Evolutionary conservation across 768 basidiomycete genomes (phyloP), one percentile per base, ranked within the genome.

Genomic region (Sporobolomyces phaffii): DNA sequence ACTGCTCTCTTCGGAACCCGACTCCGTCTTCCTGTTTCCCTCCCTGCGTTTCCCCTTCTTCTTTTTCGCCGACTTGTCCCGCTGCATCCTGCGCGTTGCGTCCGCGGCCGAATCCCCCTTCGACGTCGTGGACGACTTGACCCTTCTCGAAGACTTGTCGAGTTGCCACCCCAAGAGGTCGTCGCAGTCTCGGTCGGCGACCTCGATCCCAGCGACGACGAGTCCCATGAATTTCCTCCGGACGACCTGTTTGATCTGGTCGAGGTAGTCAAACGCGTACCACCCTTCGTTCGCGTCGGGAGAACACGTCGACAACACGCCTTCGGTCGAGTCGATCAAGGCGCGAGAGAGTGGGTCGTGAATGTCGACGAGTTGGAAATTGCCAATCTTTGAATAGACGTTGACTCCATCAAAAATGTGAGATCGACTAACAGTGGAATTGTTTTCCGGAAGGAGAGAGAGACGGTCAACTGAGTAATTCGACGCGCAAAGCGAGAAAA

Each of bases 351-450:
- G 87, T 9, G 86, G 85, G 76, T 99, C 96, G 10, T 81, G 78
- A 70, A 99, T 88, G 76, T 99, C 96, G 77, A 89, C 89, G 9
- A 99, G 81, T 77, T 98, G 96, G 79, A 90, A 99, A 22, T 91
- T 89, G 2, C 91, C 91, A 0, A 90, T 88, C 77, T 94, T 89
- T 72, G 87, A 86, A 49, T 87, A 85, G 50, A 91, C 78, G 10
- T 83, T 84, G 64, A 84, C 76, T 0, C 94, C 96, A 76, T 99
- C 91, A 72, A 98, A 99, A 36, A 91, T 82, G 76, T 98, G 91
- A 0, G 87, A 87, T 72, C 80, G 81, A 28, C 76, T 79, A 63
- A 22, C 10, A 28, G 5, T 10, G 38, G 10, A 24, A 56, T 2
- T 13, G 33, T 38, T 38, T 17, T 18, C n/a, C 29, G 52, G 53